Conservation (phyloP, 371 early-diverging fungal genomes). For the Nematocida ausubeli region DNA sequence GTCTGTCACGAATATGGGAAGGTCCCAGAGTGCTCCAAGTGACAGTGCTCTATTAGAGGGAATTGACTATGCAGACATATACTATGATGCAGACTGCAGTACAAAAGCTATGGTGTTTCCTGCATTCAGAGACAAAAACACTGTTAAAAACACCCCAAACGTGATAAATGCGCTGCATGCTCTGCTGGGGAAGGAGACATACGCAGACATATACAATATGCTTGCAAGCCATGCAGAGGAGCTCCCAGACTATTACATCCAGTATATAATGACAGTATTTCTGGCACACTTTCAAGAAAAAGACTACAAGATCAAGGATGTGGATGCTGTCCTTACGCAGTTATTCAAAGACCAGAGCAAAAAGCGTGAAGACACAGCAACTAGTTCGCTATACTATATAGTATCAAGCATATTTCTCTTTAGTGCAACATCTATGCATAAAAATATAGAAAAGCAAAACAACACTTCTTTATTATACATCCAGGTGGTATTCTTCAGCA, state of each 20-base stretch:
- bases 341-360: no score
- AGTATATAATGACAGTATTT: not conserved
- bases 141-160: not conserved
- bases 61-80: not conserved
- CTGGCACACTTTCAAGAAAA: not conserved
- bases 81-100: not conserved
- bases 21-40: no score
- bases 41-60: no score
- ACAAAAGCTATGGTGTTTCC: not conserved
- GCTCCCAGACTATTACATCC: not conserved
- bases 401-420: no score
- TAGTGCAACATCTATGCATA: no score
- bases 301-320: not conserved
- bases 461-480: no score
- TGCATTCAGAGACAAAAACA: not conserved
- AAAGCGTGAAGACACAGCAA: no score
- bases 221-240: not conserved
- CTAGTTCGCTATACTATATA: no score
- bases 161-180: not conserved
- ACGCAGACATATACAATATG: not conserved
- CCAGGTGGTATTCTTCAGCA: not conserved
- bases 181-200: not conserved
- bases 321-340: no score
- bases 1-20: no score
- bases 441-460: no score